Evolutionary conservation across 768 basidiomycete species (phyloP).

Genomic region (Dioszegia crocea): DNA sequence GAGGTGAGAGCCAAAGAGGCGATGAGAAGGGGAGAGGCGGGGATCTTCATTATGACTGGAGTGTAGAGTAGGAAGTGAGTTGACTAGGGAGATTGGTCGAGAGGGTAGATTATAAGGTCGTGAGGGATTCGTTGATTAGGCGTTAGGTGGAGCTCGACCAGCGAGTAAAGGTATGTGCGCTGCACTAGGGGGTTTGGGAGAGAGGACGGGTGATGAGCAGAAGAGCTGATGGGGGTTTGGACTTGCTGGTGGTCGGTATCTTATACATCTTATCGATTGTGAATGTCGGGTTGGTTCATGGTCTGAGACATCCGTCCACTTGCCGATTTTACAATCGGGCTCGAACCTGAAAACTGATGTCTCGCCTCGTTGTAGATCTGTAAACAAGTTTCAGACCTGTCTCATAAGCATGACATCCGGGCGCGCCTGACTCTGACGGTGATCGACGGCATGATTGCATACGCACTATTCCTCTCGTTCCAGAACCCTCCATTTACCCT

Average conservation of each 20-base stretch:
- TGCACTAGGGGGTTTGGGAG: constrained; percentile 3
- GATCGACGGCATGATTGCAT: constrained; percentile 18
- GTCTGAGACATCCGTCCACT: neutral
- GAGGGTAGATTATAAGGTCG: constrained; percentile 8
- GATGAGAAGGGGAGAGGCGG: constrained; percentile 31
- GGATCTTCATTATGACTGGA: constrained; percentile 31
- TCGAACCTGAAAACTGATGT: neutral
- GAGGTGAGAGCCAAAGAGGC: constrained; percentile 24
- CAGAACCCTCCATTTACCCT: constrained; percentile 30
- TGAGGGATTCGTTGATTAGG: constrained; percentile 10
- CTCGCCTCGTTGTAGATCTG: neutral
- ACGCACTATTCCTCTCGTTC: constrained; percentile 32
- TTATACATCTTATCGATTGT: neutral
- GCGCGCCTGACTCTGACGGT: constrained; percentile 11
- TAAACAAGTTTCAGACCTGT: neutral
- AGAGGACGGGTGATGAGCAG: constrained; percentile 6
- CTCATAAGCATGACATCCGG: neutral
- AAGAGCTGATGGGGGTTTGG: constrained; percentile 3
- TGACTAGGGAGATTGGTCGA: neutral
- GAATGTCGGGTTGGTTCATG: neutral
- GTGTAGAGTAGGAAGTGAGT: neutral
- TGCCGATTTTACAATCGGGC: neutral
- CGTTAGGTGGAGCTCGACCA: constrained; percentile 7
- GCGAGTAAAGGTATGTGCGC: constrained; percentile 11
- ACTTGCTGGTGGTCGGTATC: neutral